phyloP scores from a whole-genome alignment of 139 green algal species.

The Desmodesmus armatus region DNA sequence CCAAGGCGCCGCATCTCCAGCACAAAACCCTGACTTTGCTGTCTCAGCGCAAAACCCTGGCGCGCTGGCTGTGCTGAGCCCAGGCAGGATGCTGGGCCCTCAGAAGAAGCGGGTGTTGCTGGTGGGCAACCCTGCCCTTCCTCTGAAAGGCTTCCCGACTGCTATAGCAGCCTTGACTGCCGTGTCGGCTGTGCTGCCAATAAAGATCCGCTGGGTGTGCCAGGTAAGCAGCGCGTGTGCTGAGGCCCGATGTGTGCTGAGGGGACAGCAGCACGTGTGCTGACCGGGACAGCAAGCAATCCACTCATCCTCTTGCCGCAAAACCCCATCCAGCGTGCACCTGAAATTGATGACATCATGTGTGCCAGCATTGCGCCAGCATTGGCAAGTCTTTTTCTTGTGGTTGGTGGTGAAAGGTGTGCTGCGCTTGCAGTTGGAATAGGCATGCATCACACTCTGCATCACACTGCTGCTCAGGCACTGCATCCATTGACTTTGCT shows the following conservation, averaged over 20 bases:
- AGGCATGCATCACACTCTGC: not conserved
- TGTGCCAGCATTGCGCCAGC: too few relatives aligned
- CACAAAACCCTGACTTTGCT: too few relatives aligned
- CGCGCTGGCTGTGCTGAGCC: not conserved
- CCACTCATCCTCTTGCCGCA: too few relatives aligned
- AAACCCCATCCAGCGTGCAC: too few relatives aligned
- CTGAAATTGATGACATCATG: too few relatives aligned
- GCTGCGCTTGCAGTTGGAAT: conserved; percentile 38
- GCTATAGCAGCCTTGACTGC: conserved; percentile 60
- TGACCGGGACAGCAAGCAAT: too few relatives aligned
- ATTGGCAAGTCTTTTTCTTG: too few relatives aligned
- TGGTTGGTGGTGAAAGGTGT: too few relatives aligned
- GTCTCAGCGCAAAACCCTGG: not conserved
- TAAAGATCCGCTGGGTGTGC: conserved; percentile 78
- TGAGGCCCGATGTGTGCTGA: too few relatives aligned
- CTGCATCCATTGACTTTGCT: not conserved
- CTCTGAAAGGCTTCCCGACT: conserved; percentile 76
- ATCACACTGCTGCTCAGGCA: too few relatives aligned
- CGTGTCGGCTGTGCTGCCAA: conserved; percentile 56
- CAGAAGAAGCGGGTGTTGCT: conserved; percentile 58
- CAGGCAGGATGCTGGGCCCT: not conserved
- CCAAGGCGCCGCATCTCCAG: not conserved
- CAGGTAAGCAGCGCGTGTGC: too few relatives aligned
- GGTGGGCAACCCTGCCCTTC: conserved; percentile 75
- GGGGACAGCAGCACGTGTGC: too few relatives aligned